Evolutionary conservation across 1,284 basidiomycete genomes (phyloP), one percentile per base, ranked within the genome.

Genomic region (Fomitiporia mediterranea): DNA sequence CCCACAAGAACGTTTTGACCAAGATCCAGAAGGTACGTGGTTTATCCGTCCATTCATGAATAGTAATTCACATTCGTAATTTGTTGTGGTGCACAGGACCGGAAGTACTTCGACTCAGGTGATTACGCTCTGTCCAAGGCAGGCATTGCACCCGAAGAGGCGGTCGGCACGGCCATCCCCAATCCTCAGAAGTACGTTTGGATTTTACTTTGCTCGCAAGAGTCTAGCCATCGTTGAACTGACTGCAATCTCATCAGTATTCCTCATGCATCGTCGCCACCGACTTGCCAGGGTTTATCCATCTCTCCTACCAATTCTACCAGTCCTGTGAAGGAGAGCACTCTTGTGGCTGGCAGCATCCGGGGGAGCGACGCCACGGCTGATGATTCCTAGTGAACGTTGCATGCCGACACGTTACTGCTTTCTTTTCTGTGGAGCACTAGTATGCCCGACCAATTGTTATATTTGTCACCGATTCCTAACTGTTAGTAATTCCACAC

Each of bases 91-190:
- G 51, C 55, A 19, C 66, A 97, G 92, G 94, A 97, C 71, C 91
- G 94, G 67, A 97, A 97, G 72, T 98, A 93, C 76, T 98, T 98
- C 71, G 94, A 98, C 73, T 98, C 95, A 59, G 95, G 95, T 61
- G 94, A 98, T 72, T 98, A 98, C 68, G 94, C 94, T 51, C 79
- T 98, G 64, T 94, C 92, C 55, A 97, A 98, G 72, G 95, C 94
- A 2, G 94, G 95, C 32, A 89, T 91, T 39, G 83, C 89, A 21
- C 87, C 92, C 46, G 89, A 92, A 69, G 91, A 82, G 68, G 82
- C 85, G 13, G 91, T 96, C 50, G 94, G 94, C 40, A 97, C 93
- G 27, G 89, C 93, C 47, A 97, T 97, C 64, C 94, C 94, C 23
- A 95, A 91, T 70, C 94, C 94, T 28, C 91, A 97, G 75, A 92